A percentile compares a stretch with the other conserved stretches of the same genome.
phyloP scores from a whole-genome alignment of 83 land plant genomes.

The Picea mariana region DNA sequence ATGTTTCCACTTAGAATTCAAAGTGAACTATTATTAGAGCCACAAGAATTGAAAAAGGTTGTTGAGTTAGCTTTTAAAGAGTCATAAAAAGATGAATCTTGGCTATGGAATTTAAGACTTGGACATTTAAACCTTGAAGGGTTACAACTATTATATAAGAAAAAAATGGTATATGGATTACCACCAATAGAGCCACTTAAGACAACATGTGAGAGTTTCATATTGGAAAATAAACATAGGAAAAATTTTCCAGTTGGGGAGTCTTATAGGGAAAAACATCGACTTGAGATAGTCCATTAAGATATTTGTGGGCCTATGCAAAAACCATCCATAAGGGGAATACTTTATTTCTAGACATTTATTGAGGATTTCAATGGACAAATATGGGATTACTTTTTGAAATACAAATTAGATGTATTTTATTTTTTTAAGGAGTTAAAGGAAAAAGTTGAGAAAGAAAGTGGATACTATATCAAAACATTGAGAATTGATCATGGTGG shows the following conservation, averaged over 20 bases:
- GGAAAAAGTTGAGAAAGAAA: slow-evolving; percentile 1
- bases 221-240: too few species aligned
- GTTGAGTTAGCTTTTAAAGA: background rate
- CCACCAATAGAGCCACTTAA: background rate
- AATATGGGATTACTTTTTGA: slow-evolving; percentile 8
- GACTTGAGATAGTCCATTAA: background rate
- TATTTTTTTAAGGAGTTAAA: slow-evolving; percentile 8
- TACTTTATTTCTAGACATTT: background rate
- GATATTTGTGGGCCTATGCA: background rate
- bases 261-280: too few species aligned
- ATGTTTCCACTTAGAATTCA: too few species aligned
- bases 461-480: background rate
- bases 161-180: background rate
- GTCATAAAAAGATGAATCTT: background rate
- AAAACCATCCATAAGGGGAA: background rate
- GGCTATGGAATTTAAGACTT: background rate
- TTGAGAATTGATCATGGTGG: too few species aligned
- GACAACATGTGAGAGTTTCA: too few species aligned
- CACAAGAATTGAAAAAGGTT: background rate
- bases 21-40: too few species aligned
- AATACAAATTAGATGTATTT: background rate
- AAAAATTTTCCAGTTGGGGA: too few species aligned
- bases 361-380: slow-evolving; percentile 16
- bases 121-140: background rate
- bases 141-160: background rate